Conservation (phyloP, 2,329 filamentous ascomycete genomes). For the Aspergillus pseudonomiae region DNA sequence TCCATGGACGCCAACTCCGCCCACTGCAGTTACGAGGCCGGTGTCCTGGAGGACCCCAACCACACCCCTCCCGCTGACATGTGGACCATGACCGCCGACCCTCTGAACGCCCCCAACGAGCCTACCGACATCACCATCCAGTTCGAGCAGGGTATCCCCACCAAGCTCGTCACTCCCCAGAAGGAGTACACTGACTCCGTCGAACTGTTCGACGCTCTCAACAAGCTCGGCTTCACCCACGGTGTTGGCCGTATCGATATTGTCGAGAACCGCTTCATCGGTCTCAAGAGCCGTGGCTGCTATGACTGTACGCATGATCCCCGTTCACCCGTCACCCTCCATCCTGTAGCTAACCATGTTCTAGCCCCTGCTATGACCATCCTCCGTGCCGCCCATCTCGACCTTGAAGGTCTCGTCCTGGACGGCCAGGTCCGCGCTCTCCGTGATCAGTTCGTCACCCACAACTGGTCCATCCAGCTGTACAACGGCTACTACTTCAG, state of each 20-base stretch:
- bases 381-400: constrained; percentile 47
- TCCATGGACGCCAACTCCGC: constrained; percentile 62
- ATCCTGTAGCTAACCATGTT: constrained; percentile 5
- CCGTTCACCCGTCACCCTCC: constrained; percentile 17
- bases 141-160: constrained; percentile 76
- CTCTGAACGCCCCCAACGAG: constrained; percentile 69
- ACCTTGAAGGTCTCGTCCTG: constrained; percentile 66
- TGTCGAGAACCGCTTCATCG: constrained; percentile 79
- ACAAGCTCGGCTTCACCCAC: constrained; percentile 70
- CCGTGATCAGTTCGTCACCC: constrained; percentile 71
- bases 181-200: constrained; percentile 69
- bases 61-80: constrained; percentile 73
- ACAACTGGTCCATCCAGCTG: constrained; percentile 59
- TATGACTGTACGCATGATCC: constrained; percentile 63
- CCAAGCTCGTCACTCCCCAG: constrained; percentile 64
- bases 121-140: constrained; percentile 71
- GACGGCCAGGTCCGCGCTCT: constrained; percentile 70
- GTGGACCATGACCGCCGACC: constrained; percentile 72
- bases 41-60: constrained; percentile 56
- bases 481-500: constrained; percentile 72
- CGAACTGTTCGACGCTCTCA: constrained; percentile 72
- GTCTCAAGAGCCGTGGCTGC: constrained; percentile 78
- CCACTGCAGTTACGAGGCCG: constrained; percentile 74
- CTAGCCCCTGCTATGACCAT: constrained; percentile 36
- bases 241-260: constrained; percentile 83